Base-by-base conservation (phyloP, 1,284 basidiomycete species). In the Baeospora myosura region DNA sequence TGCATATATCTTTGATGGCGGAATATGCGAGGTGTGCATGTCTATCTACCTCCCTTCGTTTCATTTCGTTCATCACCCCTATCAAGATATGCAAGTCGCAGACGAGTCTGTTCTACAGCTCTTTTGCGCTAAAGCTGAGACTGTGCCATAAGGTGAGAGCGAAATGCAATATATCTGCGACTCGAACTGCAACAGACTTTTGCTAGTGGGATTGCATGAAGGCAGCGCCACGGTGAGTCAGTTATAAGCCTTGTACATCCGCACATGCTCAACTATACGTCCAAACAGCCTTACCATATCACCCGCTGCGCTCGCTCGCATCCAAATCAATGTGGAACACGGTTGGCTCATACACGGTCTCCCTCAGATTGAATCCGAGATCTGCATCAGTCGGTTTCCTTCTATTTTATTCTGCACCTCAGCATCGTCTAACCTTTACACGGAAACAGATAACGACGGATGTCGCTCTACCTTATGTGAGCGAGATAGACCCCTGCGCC, bases 1-100 rank as follows among this genome's bases (percentile, higher is more conserved):
- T 12, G 72, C 79, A 0, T 73, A 81, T 44, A 48, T 84, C 24
- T 85, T 79, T 45, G 74, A 76, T 49, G 58, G 55, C 1, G 79
- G 78, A 0, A 12, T 45, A 2, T 86, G 82, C 50, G 69, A 74
- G 56, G 78, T 82, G 48, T 28, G 65, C 49, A 11, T 16, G 16
- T 31, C 33, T 33, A 16, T n/a, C n/a, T n/a, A n/a, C n/a, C 5
- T 22, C 5, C 37, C 17, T 22, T 29, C 8, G 41, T 43, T 20
- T 7, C 21, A 23, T 32, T 12, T 21, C 34, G 14, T 41, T 21
- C 5, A 43, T 22, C 32, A 34, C 18, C 33, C 41, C 46, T n/a
- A 42, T 24, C 2, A 32, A 72, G 69, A 44, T 55, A 1, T 78
- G 76, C 43, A 44, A 42, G 5, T 57, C 56, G 26, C n/a, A 33